Evolutionary conservation across 495 filamentous ascomycete genomes (phyloP), one percentile per base, ranked within the genome.

Genomic region (Bombardia bombarda): DNA sequence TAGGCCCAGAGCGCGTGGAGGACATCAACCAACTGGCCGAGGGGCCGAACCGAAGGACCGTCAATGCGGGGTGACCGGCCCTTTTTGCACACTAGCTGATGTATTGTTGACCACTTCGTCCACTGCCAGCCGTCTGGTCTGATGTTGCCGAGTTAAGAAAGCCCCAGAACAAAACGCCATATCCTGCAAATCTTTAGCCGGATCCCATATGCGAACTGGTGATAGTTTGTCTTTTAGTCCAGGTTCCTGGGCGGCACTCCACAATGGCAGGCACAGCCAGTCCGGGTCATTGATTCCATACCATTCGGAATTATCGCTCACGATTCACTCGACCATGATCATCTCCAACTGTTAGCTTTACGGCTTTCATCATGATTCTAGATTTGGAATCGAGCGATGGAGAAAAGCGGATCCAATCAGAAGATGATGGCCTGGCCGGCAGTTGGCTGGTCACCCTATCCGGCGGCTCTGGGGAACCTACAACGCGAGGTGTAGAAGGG

Each of bases 291-390:
- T n/a, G 7, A 21, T 34, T 26, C 9, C 18, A 37, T 32, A 24
- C 47, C 45, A 46, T 32, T 57, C 57, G 57, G 53, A 41, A 50
- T 38, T 60, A 43, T 40, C 28, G n/a, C n/a, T 33, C 22, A 20
- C n/a, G n/a, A n/a, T n/a, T n/a, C n/a, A n/a, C n/a, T n/a, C n/a
- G n/a, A n/a, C n/a, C n/a, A n/a, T n/a, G n/a, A n/a, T n/a, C n/a
- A n/a, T n/a, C n/a, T n/a, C n/a, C n/a, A n/a, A n/a, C 20, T 32
- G 24, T 31, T 22, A 21, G 10, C 20, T 28, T 26, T 23, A 33
- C 41, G 24, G 21, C 5, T 26, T 26, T 34, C 14, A n/a, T 7
- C 26, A 33, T 30, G 17, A 38, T 28, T 31, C 32, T 3, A 28
- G 19, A 39, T 42, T 24, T 37, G 37, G 31, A 35, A 40, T 40